Percentiles rank a stretch among this genome's conserved stretches.
Conservation (phyloP, 1,139 yeast genomes). For the Blastobotrys illinoisensis region DNA sequence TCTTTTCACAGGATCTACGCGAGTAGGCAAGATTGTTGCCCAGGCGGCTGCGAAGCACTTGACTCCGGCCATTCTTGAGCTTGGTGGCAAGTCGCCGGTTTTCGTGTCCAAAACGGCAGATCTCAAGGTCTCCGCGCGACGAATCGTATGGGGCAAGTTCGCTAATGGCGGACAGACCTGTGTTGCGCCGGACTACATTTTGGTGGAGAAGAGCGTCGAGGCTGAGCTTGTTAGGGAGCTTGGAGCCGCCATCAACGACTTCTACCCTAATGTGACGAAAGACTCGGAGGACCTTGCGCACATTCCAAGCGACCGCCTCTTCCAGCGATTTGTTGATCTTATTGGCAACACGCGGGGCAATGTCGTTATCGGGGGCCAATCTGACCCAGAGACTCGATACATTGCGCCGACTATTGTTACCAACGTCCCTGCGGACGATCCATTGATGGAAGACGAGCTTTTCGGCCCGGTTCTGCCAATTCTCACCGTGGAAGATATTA, state of each 20-base stretch:
- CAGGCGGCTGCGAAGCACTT: constrained; percentile 76
- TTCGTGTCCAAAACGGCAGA: constrained; percentile 50
- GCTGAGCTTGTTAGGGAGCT: constrained; percentile 48
- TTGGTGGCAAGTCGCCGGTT: constrained; percentile 93
- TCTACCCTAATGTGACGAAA: constrained; percentile 40
- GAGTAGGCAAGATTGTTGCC: constrained; percentile 74
- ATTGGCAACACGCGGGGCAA: constrained; percentile 54
- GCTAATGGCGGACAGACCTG: constrained; percentile 88
- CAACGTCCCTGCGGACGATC: constrained; percentile 58
- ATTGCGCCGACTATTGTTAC: constrained; percentile 72
- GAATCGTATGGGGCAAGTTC: constrained; percentile 75
- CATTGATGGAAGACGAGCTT: constrained; percentile 68
- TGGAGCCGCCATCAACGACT: constrained; percentile 40
- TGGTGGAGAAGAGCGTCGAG: constrained; percentile 56
- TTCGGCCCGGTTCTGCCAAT: constrained; percentile 88
- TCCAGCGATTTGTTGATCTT: constrained; percentile 42
- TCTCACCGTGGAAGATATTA: constrained; percentile 48
- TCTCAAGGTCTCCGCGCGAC: constrained; percentile 50
- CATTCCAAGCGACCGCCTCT: constrained; percentile 58
- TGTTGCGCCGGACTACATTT: constrained; percentile 77
- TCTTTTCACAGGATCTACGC: constrained; percentile 76
- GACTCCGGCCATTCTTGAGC: constrained; percentile 76
- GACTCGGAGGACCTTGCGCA: constrained; percentile 49
- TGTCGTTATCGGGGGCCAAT: constrained; percentile 52
- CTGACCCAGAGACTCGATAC: constrained; percentile 41